Base-by-base conservation (phyloP, 768 basidiomycete genomes). In the Phylloporus rhodoxanthus region DNA sequence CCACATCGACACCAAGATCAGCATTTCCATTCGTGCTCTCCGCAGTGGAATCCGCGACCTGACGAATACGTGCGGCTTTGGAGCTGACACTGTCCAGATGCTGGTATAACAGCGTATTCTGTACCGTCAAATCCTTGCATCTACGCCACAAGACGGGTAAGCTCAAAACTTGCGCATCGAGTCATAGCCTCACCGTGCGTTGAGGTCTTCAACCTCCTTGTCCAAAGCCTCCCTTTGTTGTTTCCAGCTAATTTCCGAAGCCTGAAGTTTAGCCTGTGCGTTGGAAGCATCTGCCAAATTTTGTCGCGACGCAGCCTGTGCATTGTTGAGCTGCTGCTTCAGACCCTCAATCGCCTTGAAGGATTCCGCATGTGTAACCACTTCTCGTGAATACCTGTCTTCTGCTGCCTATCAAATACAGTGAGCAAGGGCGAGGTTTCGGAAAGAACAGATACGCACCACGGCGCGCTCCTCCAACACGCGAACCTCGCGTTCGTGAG, bases 51-150 rank as follows among this genome's bases (percentile, higher is more conserved):
- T 81, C 78, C 2, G 84, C 83, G 2, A 82, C 84, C 56, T 81
- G 77, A 46, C 81, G 76, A 47, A 94, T 91, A n/a, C 82, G 81
- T 13, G 85, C 74, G 2, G 91, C 91, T 60, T 92, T 88, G 0
- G 81, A 77, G 54, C 81, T 91, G 56, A 92, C 85, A 14, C 82
- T 82, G 58, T 92, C 91, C 6, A 94, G 79, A 58, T 93, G 91
- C 56, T 85, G 79, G 59, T 91, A 89, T 11, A 94, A 75, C 9
- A 86, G 73, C 1, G 75, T 64, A 59, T 93, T 94, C 61, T 93
- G 91, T 26, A 81, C 72, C 1, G 75, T 73, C 14, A 94, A 73
- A 55, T 91, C 90, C 59, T 83, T 79, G 65, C 74, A 82, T 11
- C 91, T 91, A 47, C 4, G 36, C 44, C 6, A 42, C 40, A 4